phyloP scores from a whole-genome alignment of 2,329 filamentous ascomycete species.

The Sporothrix pallida region DNA sequence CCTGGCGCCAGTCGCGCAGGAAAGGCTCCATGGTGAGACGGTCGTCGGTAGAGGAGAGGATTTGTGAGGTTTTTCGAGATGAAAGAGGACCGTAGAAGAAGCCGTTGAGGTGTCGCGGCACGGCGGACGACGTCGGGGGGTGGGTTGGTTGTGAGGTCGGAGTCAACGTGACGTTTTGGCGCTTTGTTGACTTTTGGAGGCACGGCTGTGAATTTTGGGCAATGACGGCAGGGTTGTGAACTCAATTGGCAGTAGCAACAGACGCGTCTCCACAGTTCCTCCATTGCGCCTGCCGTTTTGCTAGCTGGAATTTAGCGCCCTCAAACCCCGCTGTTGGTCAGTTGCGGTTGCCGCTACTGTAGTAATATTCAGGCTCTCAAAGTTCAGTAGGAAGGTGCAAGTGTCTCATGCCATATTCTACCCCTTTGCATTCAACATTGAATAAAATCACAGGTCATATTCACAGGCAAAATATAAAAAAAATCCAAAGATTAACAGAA shows the following conservation, averaged over 20 bases:
- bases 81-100: background rate
- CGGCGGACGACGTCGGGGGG: background rate
- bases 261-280: constrained; percentile 25
- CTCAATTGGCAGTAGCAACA: background rate
- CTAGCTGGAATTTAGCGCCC: constrained; percentile 23
- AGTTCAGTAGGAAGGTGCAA: background rate
- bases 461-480: background rate
- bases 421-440: too few relatives aligned
- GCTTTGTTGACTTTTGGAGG: constrained; percentile 30
- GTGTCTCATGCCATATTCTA: too few relatives aligned
- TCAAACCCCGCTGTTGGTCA: background rate
- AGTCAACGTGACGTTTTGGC: background rate
- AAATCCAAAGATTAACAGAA: background rate
- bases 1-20: constrained; percentile 91
- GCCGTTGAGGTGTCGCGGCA: background rate
- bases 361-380: background rate
- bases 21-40: constrained; percentile 81
- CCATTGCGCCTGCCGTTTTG: constrained; percentile 11
- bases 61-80: background rate
- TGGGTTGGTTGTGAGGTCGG: background rate
- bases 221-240: constrained; percentile 1
- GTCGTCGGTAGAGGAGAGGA: background rate
- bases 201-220: background rate
- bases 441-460: too few relatives aligned
- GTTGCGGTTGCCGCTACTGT: constrained; percentile 1